Percentiles rank a stretch among this genome's conserved stretches.
These are phyloP conservation scores for Morella rubra DNA, from an alignment of 306 rosid species.

Conservation along the genomic window DNA sequence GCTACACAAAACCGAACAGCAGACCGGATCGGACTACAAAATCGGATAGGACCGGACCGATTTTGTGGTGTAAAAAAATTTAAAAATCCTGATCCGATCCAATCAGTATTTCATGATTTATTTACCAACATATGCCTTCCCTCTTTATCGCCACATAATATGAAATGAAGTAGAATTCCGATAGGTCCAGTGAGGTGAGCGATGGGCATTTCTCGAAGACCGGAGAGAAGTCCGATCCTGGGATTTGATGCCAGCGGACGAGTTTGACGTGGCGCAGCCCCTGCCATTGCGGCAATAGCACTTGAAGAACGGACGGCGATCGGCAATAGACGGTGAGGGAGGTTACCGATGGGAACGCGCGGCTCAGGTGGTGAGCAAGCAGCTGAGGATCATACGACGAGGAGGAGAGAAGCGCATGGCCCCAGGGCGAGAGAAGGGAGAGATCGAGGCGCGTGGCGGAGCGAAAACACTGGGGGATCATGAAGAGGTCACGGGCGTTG, in stretches of 20 bases:
- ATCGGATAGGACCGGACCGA: too few relatives aligned
- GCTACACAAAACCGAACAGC: too few relatives aligned
- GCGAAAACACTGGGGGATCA: conserved; percentile 62
- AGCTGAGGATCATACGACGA: conserved; percentile 41
- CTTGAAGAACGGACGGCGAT: conserved; percentile 52
- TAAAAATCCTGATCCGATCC: too few relatives aligned
- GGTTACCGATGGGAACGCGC: conserved; percentile 70
- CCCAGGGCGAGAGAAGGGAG: conserved; percentile 84
- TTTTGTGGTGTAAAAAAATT: too few relatives aligned
- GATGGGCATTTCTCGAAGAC: conserved; percentile 55
- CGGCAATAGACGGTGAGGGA: conserved; percentile 74
- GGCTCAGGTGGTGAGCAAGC: conserved; percentile 60
- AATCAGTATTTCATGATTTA: too few relatives aligned
- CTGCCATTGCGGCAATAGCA: conserved; percentile 62
- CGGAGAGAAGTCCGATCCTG: conserved; percentile 62
- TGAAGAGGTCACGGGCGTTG: conserved; percentile 77
- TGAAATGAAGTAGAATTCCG: conserved; percentile 83
- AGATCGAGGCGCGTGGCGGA: conserved; percentile 64
- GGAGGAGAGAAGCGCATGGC: conserved; percentile 68
- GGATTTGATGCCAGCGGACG: conserved; percentile 78
- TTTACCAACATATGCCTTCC: too few relatives aligned
- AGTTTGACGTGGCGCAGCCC: conserved; percentile 66
- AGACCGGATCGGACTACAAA: too few relatives aligned
- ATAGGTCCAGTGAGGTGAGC: conserved; percentile 64
- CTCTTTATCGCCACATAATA: too few relatives aligned